Percentiles rank a stretch among this genome's conserved stretches.
Conservation (phyloP, 2,329 filamentous ascomycete genomes). For the Pseudocercospora musae region DNA sequence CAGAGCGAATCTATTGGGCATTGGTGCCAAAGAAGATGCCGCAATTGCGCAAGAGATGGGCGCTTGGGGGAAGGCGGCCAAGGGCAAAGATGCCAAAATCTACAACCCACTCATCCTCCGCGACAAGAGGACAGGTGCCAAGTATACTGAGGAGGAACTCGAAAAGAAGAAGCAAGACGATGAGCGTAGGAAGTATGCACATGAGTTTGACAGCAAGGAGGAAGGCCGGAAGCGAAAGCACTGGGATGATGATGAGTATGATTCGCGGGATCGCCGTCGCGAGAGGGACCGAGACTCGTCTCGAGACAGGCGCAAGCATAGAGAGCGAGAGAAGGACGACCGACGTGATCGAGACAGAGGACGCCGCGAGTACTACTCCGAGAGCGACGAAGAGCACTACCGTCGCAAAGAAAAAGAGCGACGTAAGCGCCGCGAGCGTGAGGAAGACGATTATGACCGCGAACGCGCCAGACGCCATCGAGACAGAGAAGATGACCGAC, state of each 20-base stretch:
- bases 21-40: slow-evolving; percentile 78
- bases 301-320: slow-evolving; percentile 12
- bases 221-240: slow-evolving; percentile 35
- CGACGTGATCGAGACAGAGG: slow-evolving; percentile 21
- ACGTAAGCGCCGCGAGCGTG: slow-evolving; percentile 18
- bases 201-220: slow-evolving; percentile 41
- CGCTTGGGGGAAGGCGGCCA: slow-evolving; percentile 68
- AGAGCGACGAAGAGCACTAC: slow-evolving; percentile 29
- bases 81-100: slow-evolving; percentile 54
- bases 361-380: slow-evolving; percentile 20
- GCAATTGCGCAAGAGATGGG: slow-evolving; percentile 67
- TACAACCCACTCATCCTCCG: slow-evolving; percentile 62
- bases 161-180: slow-evolving; percentile 43
- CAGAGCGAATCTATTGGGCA: slow-evolving; percentile 76
- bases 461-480: slow-evolving; percentile 23
- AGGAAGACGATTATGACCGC: slow-evolving; percentile 15
- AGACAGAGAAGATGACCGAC: slow-evolving; percentile 13
- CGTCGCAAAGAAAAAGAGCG: slow-evolving; percentile 31
- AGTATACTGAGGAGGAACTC: slow-evolving; percentile 61
- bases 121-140: slow-evolving; percentile 61
- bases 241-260: slow-evolving; percentile 15
- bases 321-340: slow-evolving; percentile 18
- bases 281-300: slow-evolving; percentile 15
- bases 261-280: slow-evolving; percentile 16
- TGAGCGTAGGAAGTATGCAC: slow-evolving; percentile 47